phyloP scores from a whole-genome alignment of 2,329 filamentous ascomycete genomes.

The Phaeosphaeriaceae sp. region DNA sequence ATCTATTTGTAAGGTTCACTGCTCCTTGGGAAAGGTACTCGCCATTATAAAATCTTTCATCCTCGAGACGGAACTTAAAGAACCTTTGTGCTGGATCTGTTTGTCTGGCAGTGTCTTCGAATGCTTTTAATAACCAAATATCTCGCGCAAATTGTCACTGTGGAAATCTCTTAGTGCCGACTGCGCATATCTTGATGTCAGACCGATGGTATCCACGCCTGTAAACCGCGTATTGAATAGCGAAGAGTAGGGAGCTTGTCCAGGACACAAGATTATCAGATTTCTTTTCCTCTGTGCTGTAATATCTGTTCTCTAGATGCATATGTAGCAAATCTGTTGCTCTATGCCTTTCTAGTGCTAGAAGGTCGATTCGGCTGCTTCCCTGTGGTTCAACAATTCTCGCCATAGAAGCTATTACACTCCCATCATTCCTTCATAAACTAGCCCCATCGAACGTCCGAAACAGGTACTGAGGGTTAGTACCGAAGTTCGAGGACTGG shows the following conservation, averaged over 20 bases:
- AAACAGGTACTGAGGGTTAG: slow-evolving; percentile 19
- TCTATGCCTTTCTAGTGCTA: neutral
- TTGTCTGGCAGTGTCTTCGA: neutral
- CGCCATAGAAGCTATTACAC: slow-evolving; percentile 18
- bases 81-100: slow-evolving; percentile 1
- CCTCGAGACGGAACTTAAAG: slow-evolving; percentile 6
- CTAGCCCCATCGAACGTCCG: slow-evolving; percentile 18
- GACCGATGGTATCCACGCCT: neutral
- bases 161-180: neutral
- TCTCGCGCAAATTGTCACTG: neutral
- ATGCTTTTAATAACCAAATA: neutral
- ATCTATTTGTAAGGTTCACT: slow-evolving; percentile 7
- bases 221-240: neutral
- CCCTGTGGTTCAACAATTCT: neutral
- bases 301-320: neutral
- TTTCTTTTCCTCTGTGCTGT: neutral
- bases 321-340: neutral
- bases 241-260: neutral
- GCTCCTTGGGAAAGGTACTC: slow-evolving; percentile 13
- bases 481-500: slow-evolving; percentile 3
- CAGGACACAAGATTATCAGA: neutral
- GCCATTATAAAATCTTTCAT: slow-evolving; percentile 11
- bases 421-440: slow-evolving; percentile 18
- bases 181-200: neutral
- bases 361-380: neutral